Evolutionary conservation across 495 filamentous ascomycete genomes (phyloP).

Genomic region (Schizothecium vesticola): DNA sequence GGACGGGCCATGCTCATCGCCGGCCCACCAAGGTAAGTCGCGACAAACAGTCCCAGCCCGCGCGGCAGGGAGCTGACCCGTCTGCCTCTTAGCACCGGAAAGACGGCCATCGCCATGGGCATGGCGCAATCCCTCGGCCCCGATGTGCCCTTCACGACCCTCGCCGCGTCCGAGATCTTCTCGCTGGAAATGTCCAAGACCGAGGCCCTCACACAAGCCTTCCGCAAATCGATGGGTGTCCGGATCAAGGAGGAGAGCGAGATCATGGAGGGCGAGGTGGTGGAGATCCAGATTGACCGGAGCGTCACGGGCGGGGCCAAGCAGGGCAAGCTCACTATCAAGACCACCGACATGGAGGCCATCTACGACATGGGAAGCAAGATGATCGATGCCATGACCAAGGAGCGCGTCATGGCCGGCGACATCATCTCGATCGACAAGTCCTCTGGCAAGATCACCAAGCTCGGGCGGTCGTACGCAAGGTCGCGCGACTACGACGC

Average conservation of each 20-base stretch:
- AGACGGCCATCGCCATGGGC: conserved; percentile 97
- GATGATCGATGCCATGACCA: conserved; percentile 99
- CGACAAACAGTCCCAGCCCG: background rate
- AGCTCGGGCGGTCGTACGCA: conserved; percentile 88
- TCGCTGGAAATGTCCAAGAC: conserved; percentile 99
- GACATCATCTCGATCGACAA: conserved; percentile 99
- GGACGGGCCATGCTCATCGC: conserved; percentile 92
- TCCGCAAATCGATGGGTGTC: conserved; percentile 93
- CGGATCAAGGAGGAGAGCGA: conserved; percentile 97
- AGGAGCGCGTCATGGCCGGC: conserved; percentile 96
- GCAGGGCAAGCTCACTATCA: conserved; percentile 98
- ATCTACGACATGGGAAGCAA: conserved; percentile 99
- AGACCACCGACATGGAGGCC: conserved; percentile 99
- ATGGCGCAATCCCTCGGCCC: conserved; percentile 93
- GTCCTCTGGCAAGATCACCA: conserved; percentile 94
- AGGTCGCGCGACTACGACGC: conserved; percentile 96
- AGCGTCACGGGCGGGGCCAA: conserved; percentile 94
- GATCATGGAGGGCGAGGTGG: conserved; percentile 98
- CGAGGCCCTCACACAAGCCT: conserved; percentile 94
- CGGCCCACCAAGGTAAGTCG: conserved; percentile 69
- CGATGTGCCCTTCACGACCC: conserved; percentile 94
- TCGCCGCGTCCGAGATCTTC: conserved; percentile 94
- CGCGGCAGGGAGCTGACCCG: conserved; percentile 6
- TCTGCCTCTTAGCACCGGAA: conserved; percentile 63
- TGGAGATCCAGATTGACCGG: conserved; percentile 97